Evolutionary conservation across 306 rosid genomes (phyloP).

Genomic region (Vigna nakashimae): DNA sequence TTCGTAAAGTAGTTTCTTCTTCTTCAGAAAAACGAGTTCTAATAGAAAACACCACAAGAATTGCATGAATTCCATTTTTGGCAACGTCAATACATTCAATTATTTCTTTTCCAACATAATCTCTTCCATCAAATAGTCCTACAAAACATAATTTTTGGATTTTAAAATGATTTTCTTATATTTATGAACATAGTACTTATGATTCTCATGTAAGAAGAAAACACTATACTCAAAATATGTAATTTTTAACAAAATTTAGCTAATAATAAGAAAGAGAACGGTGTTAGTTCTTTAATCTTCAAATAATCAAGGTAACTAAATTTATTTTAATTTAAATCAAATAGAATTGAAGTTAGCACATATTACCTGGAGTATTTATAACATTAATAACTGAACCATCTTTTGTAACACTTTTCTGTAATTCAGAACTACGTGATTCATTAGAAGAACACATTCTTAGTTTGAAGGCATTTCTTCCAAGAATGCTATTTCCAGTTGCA

Average conservation of each 20-base stretch:
- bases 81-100: background rate
- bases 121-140: background rate
- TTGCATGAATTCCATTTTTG: background rate
- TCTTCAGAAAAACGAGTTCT: constrained; percentile 37
- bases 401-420: constrained; percentile 45
- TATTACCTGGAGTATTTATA: constrained; percentile 91
- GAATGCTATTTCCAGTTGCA: constrained; percentile 82
- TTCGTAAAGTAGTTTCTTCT: background rate
- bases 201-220: no score
- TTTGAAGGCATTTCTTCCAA: constrained; percentile 69
- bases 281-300: no score
- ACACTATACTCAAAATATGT: no score
- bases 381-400: constrained; percentile 75
- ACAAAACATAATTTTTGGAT: background rate
- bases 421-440: constrained; percentile 59
- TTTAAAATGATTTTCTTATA: background rate
- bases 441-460: constrained; percentile 59
- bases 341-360: background rate
- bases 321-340: no score
- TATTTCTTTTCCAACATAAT: background rate
- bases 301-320: background rate
- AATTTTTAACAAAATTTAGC: no score
- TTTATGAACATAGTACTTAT: no score
- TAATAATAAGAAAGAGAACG: no score
- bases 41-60: background rate